Evolutionary conservation across 805 yeast genomes (phyloP).

Genomic region (Pichia ethanolica): DNA sequence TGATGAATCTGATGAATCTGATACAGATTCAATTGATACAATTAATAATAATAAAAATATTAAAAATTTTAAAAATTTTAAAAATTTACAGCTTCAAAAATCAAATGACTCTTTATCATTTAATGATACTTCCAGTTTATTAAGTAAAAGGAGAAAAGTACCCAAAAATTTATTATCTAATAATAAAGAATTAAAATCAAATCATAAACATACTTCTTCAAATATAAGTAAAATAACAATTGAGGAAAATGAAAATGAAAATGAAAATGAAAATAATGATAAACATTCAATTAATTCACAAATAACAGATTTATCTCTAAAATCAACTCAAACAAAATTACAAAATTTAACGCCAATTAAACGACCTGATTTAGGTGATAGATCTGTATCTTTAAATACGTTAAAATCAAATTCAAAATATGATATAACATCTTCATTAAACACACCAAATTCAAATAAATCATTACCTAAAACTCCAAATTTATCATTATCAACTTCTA

Average conservation of each 20-base stretch:
- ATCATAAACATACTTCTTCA: not conserved
- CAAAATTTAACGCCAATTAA: not conserved
- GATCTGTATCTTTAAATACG: not conserved
- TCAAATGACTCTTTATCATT: not conserved
- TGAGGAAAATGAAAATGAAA: no score
- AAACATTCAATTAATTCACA: not conserved
- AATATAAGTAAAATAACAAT: no score
- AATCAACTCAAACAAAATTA: not conserved
- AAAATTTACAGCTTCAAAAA: not conserved
- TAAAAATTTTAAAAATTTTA: not conserved
- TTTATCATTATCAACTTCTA: not conserved
- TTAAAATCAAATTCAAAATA: not conserved
- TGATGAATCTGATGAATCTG: conserved; percentile 2
- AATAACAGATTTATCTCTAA: not conserved
- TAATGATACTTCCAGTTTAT: not conserved
- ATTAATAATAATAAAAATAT: not conserved
- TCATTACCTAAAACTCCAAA: not conserved
- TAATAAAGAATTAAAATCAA: not conserved
- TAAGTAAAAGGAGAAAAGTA: no score
- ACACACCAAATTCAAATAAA: no score
- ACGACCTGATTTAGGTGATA: not conserved
- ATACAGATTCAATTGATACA: no score
- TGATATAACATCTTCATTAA: no score
- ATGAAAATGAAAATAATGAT: no score
- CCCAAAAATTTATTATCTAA: not conserved